phyloP scores from a whole-genome alignment of 129 eudicot species.

The Scalesia atractyloides region DNA sequence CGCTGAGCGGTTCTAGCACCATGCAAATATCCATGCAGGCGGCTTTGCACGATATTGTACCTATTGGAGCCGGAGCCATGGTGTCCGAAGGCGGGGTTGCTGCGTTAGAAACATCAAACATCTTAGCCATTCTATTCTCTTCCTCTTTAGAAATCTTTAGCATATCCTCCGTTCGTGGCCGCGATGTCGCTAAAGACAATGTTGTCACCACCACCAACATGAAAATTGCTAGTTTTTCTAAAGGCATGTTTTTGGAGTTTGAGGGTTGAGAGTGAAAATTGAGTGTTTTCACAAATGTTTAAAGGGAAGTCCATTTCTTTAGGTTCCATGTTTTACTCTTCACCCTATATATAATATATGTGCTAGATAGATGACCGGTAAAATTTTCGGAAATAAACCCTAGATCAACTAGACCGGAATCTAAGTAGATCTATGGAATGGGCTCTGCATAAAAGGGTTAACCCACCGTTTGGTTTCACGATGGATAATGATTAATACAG shows the following conservation, averaged over 20 bases:
- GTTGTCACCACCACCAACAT: constrained; percentile 28
- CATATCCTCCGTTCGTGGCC: not conserved
- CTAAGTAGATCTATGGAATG: too few species aligned
- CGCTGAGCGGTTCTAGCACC: constrained; percentile 23
- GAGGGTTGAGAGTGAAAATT: constrained; percentile 16
- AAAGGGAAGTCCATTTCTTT: constrained; percentile 13
- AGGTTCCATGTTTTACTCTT: constrained; percentile 19
- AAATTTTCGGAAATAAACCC: not conserved
- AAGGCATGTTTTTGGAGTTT: constrained; percentile 19
- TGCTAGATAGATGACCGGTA: constrained; percentile 17
- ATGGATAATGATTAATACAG: too few species aligned
- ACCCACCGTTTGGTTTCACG: too few species aligned
- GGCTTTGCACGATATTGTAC: constrained; percentile 22
- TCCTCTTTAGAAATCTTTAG: constrained; percentile 8
- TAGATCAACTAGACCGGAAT: too few species aligned
- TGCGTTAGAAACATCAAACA: constrained; percentile 7
- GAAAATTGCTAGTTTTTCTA: constrained; percentile 29
- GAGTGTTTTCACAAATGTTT: constrained; percentile 6
- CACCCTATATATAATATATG: constrained; percentile 2
- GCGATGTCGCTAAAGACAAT: constrained; percentile 4
- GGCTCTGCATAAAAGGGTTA: too few species aligned
- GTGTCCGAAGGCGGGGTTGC: constrained; percentile 18
- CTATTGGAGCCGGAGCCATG: not conserved
- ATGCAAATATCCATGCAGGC: constrained; percentile 33
- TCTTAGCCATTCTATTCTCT: constrained; percentile 20